These are phyloP conservation scores for Globisporangium alternatum DNA, from an alignment of 352 stramenopile genomes.

Conservation along the genomic window DNA sequence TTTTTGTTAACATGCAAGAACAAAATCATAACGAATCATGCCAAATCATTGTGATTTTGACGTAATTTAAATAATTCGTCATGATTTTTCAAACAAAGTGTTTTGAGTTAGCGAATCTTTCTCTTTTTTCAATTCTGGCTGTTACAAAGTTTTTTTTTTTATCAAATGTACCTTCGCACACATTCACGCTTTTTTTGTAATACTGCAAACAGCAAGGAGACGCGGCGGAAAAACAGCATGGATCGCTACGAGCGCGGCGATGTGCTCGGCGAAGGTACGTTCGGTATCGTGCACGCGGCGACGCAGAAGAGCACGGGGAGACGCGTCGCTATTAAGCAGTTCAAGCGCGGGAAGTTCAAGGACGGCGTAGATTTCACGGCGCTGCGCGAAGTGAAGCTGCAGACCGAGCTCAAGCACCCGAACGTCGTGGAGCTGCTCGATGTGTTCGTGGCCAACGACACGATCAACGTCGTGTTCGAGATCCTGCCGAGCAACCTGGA, in stretches of 20 bases:
- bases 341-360: slow-evolving; percentile 89
- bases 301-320: slow-evolving; percentile 72
- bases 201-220: not conserved
- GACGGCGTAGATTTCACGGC: slow-evolving; percentile 88
- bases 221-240: slow-evolving; percentile 29
- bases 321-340: slow-evolving; percentile 84
- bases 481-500: slow-evolving; percentile 85
- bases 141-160: too few relatives aligned
- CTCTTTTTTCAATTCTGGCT: too few relatives aligned
- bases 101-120: too few relatives aligned
- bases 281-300: slow-evolving; percentile 83
- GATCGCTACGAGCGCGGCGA: slow-evolving; percentile 76
- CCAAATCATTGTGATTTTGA: too few relatives aligned
- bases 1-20: too few relatives aligned
- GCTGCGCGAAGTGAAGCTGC: slow-evolving; percentile 87
- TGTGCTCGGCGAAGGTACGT: slow-evolving; percentile 84
- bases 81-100: too few relatives aligned
- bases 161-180: too few relatives aligned
- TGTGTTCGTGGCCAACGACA: slow-evolving; percentile 86
- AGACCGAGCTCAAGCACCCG: slow-evolving; percentile 82
- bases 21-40: too few relatives aligned
- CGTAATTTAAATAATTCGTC: too few relatives aligned
- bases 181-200: too few relatives aligned
- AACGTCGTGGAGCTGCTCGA: slow-evolving; percentile 87
- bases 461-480: slow-evolving; percentile 90